phyloP scores from a whole-genome alignment of 208 protist species.

The Trypanosoma avium region DNA sequence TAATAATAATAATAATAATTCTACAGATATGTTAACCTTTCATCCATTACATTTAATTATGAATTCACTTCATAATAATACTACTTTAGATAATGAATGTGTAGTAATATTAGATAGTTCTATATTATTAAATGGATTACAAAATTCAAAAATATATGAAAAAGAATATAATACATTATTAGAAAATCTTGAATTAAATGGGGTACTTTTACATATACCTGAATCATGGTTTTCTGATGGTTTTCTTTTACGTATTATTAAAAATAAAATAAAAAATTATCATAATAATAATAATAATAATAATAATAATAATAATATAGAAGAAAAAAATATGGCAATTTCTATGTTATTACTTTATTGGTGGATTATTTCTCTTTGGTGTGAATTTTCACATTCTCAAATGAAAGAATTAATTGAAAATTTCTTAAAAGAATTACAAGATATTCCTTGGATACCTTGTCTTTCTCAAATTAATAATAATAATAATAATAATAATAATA shows the following conservation, averaged over 20 bases:
- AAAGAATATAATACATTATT: background rate
- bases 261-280: background rate
- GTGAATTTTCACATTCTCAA: background rate
- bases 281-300: background rate
- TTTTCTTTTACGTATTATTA: conserved; percentile 7
- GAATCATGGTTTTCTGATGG: conserved; percentile 19
- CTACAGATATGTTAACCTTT: conserved; percentile 12
- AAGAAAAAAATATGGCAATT: conserved; percentile 10
- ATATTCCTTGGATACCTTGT: conserved; percentile 18
- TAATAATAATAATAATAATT: too few species aligned
- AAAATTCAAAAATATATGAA: background rate
- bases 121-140: background rate
- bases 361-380: conserved; percentile 25
- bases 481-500: conserved; percentile 1
- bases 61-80: background rate
- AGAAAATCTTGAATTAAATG: conserved; percentile 7
- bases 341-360: conserved; percentile 27
- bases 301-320: background rate
- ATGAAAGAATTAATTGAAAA: background rate
- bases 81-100: background rate
- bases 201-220: conserved; percentile 16
- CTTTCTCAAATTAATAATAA: background rate
- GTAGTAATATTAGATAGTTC: background rate
- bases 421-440: background rate
- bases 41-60: conserved; percentile 31